Base-by-base conservation (phyloP, 495 filamentous ascomycete genomes). In the Aspergillus olivimuriae region DNA sequence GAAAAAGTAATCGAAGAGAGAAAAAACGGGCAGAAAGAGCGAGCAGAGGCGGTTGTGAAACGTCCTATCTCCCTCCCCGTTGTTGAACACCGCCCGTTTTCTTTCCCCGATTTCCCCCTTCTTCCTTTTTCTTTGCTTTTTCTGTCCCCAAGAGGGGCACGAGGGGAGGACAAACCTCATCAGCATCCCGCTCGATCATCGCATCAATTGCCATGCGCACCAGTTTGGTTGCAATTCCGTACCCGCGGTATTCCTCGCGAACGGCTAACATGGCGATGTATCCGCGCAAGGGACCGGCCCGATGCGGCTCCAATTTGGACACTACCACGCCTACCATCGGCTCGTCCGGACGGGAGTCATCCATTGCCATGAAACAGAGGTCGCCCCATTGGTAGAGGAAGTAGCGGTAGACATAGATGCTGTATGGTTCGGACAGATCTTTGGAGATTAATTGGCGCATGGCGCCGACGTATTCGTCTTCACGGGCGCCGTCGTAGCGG, bases 201-300 rank as follows among this genome's bases (percentile, higher is more conserved):
- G 84, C 84, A 59, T 95, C 88, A 48, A 99, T 92, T 6, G 89
- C 88, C 79, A 83, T 86, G 45, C 83, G 73, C 11, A 97, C 94
- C 16, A 99, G 69, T 39, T 79, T 81, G 4, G 91, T 95, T 12
- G 91, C 92, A 41, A 99, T 91, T n/a, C 92, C 88, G 34, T 79
- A 75, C 1, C 89, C 87, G 4, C 94, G 79, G 57, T 86, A 83
- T 17, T 81, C 70, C 41, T 87, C 76, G 39, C 80, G 76, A 19
- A 94, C 87, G 19, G 91, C 94, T 38, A 99, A 75, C 94, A 99
- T 99, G 58, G 94, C 94, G 50, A 99, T 96, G 68, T 99, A 99
- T 41, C 94, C 94, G 41, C 94, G 81, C 46, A 89, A 61, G 0
- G 87, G 88, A 9, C 89, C 83, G 1, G 81, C 77, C 15, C 80